phyloP scores from a whole-genome alignment of 1,284 basidiomycete species.

The Cryptococcus floricola region DNA sequence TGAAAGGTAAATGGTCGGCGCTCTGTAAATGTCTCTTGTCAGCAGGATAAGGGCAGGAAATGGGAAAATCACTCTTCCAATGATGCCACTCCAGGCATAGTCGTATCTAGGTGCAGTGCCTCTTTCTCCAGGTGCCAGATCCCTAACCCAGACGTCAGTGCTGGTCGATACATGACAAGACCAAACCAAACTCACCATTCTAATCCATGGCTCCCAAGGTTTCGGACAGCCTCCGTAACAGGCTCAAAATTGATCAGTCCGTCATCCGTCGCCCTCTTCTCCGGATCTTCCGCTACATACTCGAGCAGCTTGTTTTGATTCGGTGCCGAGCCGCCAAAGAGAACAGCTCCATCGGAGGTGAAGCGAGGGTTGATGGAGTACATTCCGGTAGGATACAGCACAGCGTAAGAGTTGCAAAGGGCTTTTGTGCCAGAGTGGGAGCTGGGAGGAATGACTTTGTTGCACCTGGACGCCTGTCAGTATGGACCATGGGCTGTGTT shows the following conservation, averaged over 20 bases:
- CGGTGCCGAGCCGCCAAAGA: slow-evolving; percentile 20
- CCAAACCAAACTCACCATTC: slow-evolving; percentile 10
- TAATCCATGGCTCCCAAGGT: slow-evolving; percentile 12
- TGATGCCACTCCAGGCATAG: slow-evolving; percentile 31
- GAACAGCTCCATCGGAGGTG: slow-evolving; percentile 14
- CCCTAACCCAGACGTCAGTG: slow-evolving; percentile 8
- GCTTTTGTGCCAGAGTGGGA: slow-evolving; percentile 17
- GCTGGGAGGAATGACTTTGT: slow-evolving; percentile 20
- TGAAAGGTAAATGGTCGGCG: slow-evolving; percentile 27
- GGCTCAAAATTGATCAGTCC: slow-evolving; percentile 23
- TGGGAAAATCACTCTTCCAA: slow-evolving; percentile 15
- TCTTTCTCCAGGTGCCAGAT: slow-evolving; percentile 1
- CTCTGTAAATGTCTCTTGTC: slow-evolving; percentile 17
- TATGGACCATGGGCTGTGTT: neutral
- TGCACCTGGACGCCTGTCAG: slow-evolving; percentile 5
- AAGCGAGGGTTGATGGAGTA: slow-evolving; percentile 21
- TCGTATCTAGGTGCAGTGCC: slow-evolving; percentile 15
- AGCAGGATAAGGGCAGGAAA: neutral
- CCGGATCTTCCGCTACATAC: slow-evolving; percentile 14
- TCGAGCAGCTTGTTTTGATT: slow-evolving; percentile 16
- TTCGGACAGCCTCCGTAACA: slow-evolving; percentile 19
- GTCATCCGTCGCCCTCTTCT: slow-evolving; percentile 15
- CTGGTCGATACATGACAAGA: neutral
- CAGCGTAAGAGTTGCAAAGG: slow-evolving; percentile 21
- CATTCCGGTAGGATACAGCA: slow-evolving; percentile 12